Conservation (phyloP, 2,329 filamentous ascomycete genomes). For the Penicillium psychrosexuale region DNA sequence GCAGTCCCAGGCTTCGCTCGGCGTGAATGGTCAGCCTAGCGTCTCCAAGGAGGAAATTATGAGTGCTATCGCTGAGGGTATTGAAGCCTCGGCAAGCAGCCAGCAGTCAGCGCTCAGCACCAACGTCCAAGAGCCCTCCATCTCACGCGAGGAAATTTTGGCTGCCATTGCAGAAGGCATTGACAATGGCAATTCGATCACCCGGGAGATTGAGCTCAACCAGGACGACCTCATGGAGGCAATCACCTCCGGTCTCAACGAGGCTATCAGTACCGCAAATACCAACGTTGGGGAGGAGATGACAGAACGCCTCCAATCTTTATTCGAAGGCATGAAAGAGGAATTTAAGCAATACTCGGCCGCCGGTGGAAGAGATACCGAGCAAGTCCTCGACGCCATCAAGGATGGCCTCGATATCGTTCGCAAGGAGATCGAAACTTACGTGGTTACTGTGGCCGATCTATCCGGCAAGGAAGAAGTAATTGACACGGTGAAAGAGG, state of each 20-base stretch:
- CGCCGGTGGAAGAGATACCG: constrained; percentile 75
- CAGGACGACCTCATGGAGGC: constrained; percentile 57
- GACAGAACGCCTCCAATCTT: constrained; percentile 56
- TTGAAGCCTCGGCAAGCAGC: constrained; percentile 21
- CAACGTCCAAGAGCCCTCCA: constrained; percentile 35
- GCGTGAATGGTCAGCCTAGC: background rate
- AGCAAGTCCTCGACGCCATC: constrained; percentile 82
- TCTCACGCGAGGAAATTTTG: constrained; percentile 55
- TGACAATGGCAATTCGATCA: constrained; percentile 44
- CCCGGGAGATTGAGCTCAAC: constrained; percentile 59
- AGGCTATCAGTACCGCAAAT: constrained; percentile 51
- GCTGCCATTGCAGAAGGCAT: constrained; percentile 60
- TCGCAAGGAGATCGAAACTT: constrained; percentile 73
- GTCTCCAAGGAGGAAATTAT: constrained; percentile 13
- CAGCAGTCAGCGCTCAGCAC: constrained; percentile 38
- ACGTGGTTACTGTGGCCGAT: constrained; percentile 70
- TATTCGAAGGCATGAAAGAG: constrained; percentile 59
- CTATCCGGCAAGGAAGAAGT: constrained; percentile 73
- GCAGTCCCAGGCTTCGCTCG: background rate
- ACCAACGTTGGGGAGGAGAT: constrained; percentile 56
- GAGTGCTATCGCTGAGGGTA: constrained; percentile 21
- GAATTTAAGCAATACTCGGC: constrained; percentile 76
- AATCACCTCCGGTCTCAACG: constrained; percentile 56
- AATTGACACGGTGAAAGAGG: constrained; percentile 63
- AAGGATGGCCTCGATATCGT: constrained; percentile 83